These are phyloP conservation scores for Penicillium sp. DNA, from an alignment of 2,329 filamentous ascomycete genomes.

Conservation along the genomic window DNA sequence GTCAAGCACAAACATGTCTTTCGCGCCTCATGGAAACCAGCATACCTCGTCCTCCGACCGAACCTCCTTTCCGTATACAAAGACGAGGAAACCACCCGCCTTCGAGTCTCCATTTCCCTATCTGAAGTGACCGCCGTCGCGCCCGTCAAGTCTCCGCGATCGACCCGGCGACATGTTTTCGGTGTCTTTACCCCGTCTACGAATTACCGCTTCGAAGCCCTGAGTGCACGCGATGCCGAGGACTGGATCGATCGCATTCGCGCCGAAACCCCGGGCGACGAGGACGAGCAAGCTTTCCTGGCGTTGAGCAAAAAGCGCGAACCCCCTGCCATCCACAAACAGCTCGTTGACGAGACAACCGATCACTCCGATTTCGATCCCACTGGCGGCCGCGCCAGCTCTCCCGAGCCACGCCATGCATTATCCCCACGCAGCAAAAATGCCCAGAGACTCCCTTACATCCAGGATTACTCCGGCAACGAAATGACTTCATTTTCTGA, in stretches of 20 bases:
- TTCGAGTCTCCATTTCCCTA: slow-evolving; percentile 83
- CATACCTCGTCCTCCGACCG: slow-evolving; percentile 85
- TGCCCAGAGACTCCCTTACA: slow-evolving; percentile 32
- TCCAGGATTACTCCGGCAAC: slow-evolving; percentile 61
- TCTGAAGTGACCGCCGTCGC: slow-evolving; percentile 90
- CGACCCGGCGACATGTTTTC: slow-evolving; percentile 83
- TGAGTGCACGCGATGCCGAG: slow-evolving; percentile 70
- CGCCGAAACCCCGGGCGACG: slow-evolving; percentile 76
- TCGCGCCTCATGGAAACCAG: slow-evolving; percentile 79
- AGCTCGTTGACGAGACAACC: slow-evolving; percentile 40
- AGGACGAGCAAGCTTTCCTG: slow-evolving; percentile 82
- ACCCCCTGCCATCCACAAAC: slow-evolving; percentile 26
- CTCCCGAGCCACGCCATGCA: slow-evolving; percentile 36
- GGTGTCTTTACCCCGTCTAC: slow-evolving; percentile 86
- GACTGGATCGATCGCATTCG: slow-evolving; percentile 86
- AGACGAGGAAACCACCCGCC: slow-evolving; percentile 81
- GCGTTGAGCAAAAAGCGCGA: slow-evolving; percentile 29
- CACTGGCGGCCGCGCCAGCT: slow-evolving; percentile 33
- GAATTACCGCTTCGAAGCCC: slow-evolving; percentile 87
- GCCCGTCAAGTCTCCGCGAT: slow-evolving; percentile 82
- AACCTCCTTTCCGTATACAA: slow-evolving; percentile 92
- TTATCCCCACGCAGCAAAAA: slow-evolving; percentile 28
- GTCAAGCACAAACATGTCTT: slow-evolving; percentile 90
- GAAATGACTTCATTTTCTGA: slow-evolving; percentile 80
- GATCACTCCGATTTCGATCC: slow-evolving; percentile 46